These are phyloP conservation scores for Aspergillus steynii DNA, from an alignment of 495 filamentous ascomycete genomes.

Conservation along the genomic window DNA sequence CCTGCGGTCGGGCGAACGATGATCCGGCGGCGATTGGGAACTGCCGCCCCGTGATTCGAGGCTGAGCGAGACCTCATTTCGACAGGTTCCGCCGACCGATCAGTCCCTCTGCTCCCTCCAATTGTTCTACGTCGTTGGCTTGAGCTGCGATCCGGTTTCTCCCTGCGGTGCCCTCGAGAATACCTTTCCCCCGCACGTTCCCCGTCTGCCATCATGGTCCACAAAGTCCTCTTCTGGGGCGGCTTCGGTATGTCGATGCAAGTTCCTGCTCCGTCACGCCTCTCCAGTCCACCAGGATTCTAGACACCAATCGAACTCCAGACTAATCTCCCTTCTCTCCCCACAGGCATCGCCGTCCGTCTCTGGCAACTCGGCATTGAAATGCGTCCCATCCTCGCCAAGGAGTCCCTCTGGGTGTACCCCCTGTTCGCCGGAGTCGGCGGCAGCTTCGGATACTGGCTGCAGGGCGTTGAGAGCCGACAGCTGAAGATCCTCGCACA, in stretches of 20 bases:
- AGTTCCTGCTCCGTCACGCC: neutral
- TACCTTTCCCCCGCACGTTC: neutral
- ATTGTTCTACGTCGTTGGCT: neutral
- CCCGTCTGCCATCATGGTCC: conserved; percentile 48
- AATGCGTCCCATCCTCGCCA: conserved; percentile 90
- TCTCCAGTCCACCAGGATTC: neutral
- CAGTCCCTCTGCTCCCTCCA: conserved; percentile 4
- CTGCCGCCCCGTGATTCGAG: conserved; percentile 44
- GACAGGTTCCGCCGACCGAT: conserved; percentile 14
- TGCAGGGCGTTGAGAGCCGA: conserved; percentile 78
- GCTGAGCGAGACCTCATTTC: conserved; percentile 28
- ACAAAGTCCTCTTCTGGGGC: conserved; percentile 93
- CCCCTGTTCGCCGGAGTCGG: conserved; percentile 83
- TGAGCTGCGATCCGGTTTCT: neutral
- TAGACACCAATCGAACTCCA: neutral
- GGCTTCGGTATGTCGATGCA: conserved; percentile 77
- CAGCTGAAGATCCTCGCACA: conserved; percentile 74
- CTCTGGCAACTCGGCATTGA: conserved; percentile 97
- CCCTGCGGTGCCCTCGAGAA: neutral
- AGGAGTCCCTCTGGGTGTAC: conserved; percentile 81
- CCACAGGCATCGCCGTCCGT: conserved; percentile 79
- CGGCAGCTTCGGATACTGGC: conserved; percentile 94
- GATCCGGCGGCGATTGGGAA: conserved; percentile 39
- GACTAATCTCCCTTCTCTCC: neutral
- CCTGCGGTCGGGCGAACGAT: conserved; percentile 23